Evolutionary conservation across 2,329 filamentous ascomycete species (phyloP).

Genomic region (Dactylonectria macrodidyma): DNA sequence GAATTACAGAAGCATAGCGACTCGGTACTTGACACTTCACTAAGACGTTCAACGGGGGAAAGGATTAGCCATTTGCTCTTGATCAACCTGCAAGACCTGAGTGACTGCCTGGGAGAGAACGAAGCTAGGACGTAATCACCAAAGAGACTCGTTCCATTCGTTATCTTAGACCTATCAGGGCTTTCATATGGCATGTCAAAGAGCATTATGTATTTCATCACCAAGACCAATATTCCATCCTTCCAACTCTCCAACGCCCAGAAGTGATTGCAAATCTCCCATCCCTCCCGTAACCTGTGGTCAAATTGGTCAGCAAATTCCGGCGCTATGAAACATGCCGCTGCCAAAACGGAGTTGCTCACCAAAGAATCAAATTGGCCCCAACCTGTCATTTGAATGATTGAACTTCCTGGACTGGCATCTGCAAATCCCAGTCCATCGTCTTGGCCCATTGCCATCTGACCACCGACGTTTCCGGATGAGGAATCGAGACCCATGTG

Average conservation of each 20-base stretch:
- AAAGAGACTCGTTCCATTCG: background rate
- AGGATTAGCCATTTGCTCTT: too few relatives aligned
- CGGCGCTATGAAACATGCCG: background rate
- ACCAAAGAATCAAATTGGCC: conserved; percentile 43
- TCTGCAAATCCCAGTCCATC: conserved; percentile 20
- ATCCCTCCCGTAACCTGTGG: conserved; percentile 36
- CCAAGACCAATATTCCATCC: conserved; percentile 33
- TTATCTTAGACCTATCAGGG: background rate
- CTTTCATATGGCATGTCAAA: background rate
- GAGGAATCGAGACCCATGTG: conserved; percentile 12
- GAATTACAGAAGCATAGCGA: background rate
- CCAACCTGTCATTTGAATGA: conserved; percentile 43
- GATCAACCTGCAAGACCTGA: too few relatives aligned
- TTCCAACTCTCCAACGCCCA: conserved; percentile 28
- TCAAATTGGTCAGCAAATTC: background rate
- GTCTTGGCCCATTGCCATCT: conserved; percentile 16
- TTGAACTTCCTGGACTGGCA: conserved; percentile 28
- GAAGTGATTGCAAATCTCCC: conserved; percentile 31
- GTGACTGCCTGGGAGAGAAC: background rate
- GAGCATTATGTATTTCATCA: conserved; percentile 6
- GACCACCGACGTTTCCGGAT: background rate
- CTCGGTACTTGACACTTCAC: background rate
- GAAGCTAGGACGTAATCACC: too few relatives aligned
- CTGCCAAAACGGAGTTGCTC: background rate
- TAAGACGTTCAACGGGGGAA: too few relatives aligned